Conservation (phyloP, 306 rosid species). For the Vigna unguiculata region DNA sequence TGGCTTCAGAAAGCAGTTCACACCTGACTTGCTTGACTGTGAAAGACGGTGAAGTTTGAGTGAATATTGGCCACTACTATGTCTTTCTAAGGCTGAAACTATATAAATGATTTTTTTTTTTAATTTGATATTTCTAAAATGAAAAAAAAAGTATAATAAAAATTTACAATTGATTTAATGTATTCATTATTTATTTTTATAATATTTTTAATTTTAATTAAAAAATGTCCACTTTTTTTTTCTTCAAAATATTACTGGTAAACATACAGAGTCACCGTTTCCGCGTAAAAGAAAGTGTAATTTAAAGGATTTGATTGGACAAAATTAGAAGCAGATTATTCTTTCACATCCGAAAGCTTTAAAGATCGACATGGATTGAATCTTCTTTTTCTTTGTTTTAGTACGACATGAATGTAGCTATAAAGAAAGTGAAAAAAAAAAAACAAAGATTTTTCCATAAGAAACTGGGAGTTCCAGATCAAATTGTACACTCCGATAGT, state of each 20-base stretch:
- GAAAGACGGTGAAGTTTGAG: neutral
- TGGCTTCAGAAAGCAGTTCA: constrained; percentile 12
- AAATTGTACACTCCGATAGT: neutral
- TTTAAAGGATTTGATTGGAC: neutral
- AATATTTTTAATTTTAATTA: neutral
- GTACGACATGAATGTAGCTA: neutral
- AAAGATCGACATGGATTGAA: too few species aligned
- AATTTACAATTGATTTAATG: neutral
- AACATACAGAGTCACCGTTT: neutral
- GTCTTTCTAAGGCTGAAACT: too few species aligned
- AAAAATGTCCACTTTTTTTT: neutral
- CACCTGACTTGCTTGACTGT: neutral
- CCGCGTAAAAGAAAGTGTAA: neutral
- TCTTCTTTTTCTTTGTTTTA: too few species aligned
- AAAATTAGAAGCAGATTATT: neutral
- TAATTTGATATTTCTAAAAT: neutral
- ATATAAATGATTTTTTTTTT: neutral
- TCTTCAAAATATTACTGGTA: neutral
- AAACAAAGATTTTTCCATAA: neutral
- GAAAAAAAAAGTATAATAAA: neutral
- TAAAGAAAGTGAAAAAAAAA: neutral
- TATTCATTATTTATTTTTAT: neutral
- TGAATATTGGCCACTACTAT: neutral
- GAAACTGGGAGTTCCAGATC: neutral
- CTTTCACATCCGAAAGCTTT: constrained; percentile 16